Conservation (phyloP, 2,329 filamentous ascomycete genomes). For the Botrytis galanthina region DNA sequence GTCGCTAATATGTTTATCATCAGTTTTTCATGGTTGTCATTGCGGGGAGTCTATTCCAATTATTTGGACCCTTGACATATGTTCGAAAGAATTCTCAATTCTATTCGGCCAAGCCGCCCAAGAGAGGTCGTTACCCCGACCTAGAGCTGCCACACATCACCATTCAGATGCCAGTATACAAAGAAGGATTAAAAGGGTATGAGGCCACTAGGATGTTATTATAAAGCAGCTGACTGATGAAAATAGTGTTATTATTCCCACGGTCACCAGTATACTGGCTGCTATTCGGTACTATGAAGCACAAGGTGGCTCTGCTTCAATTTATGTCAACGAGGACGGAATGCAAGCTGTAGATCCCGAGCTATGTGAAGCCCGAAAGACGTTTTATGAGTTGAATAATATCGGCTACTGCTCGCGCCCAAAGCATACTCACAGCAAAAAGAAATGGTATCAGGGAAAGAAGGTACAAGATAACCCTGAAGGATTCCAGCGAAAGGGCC, state of each 20-base stretch:
- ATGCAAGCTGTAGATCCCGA: slow-evolving; percentile 51
- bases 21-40: slow-evolving; percentile 27
- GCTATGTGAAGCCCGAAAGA: slow-evolving; percentile 44
- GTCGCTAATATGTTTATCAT: slow-evolving; percentile 34
- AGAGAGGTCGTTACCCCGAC: slow-evolving; percentile 25
- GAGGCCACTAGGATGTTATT: not conserved
- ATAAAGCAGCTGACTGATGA: not conserved
- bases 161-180: slow-evolving; percentile 51
- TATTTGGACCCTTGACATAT: slow-evolving; percentile 28
- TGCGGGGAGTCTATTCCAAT: slow-evolving; percentile 26
- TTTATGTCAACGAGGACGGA: slow-evolving; percentile 68
- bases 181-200: slow-evolving; percentile 43
- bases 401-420: slow-evolving; percentile 57
- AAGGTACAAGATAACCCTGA: slow-evolving; percentile 20
- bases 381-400: slow-evolving; percentile 56
- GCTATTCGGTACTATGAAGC: slow-evolving; percentile 58
- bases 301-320: slow-evolving; percentile 62
- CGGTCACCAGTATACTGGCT: slow-evolving; percentile 55
- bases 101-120: slow-evolving; percentile 41
- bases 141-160: slow-evolving; percentile 43
- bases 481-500: slow-evolving; percentile 55
- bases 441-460: slow-evolving; percentile 22
- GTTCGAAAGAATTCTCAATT: slow-evolving; percentile 27
- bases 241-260: slow-evolving; percentile 51
- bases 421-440: slow-evolving; percentile 32